Conservation (phyloP, 225 moss, liverwort and hornwort species). For the Sphagnum contortum region DNA sequence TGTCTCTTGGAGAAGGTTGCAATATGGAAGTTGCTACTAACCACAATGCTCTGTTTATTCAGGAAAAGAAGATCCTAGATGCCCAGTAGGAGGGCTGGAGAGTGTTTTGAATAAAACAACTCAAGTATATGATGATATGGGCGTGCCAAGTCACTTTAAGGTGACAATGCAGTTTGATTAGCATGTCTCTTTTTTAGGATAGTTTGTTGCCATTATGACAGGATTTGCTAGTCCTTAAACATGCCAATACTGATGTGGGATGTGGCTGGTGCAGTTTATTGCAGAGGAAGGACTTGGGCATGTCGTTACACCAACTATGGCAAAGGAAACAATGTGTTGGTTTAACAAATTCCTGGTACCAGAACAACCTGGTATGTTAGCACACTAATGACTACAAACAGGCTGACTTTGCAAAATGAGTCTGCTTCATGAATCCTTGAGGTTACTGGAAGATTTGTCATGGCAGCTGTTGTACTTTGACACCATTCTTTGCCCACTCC, state of each 20-base stretch:
- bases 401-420: too few relatives aligned
- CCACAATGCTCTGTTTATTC: neutral
- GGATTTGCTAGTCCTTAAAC: too few relatives aligned
- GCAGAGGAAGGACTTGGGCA: slow-evolving; percentile 73
- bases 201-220: neutral
- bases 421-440: too few relatives aligned
- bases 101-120: slow-evolving; percentile 22
- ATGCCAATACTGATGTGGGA: neutral
- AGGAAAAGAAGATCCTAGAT: slow-evolving; percentile 70
- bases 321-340: slow-evolving; percentile 60
- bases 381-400: too few relatives aligned
- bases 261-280: slow-evolving; percentile 41
- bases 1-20: too few relatives aligned
- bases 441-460: too few relatives aligned
- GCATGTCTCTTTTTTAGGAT: neutral
- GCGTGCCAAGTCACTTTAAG: slow-evolving; percentile 60
- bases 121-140: slow-evolving; percentile 44
- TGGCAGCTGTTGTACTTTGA: too few relatives aligned
- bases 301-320: slow-evolving; percentile 49
- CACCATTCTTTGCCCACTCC: too few relatives aligned
- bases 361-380: too few relatives aligned
- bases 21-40: too few relatives aligned
- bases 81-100: slow-evolving; percentile 60
- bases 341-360: slow-evolving; percentile 22
- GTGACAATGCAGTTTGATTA: slow-evolving; percentile 9